These are phyloP conservation scores for Lipomyces spencermartinsiae DNA, from an alignment of 805 yeast genomes.

Conservation along the genomic window DNA sequence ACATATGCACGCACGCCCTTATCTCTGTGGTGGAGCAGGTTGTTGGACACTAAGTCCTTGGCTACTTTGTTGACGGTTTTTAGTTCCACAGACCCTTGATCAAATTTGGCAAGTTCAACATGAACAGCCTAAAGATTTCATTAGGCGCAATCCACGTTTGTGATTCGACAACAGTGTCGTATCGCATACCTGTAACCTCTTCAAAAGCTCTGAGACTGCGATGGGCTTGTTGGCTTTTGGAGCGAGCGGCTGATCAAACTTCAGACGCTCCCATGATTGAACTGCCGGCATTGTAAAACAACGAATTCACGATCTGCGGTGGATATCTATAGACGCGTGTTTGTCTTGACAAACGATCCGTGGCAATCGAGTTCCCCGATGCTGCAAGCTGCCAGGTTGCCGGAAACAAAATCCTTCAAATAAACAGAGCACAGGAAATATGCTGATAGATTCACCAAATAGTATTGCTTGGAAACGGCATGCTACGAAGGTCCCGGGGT, in stretches of 20 bases:
- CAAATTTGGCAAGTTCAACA: constrained; percentile 66
- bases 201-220: constrained; percentile 64
- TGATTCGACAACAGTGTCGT: no score
- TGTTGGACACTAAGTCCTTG: constrained; percentile 61
- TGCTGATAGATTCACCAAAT: background rate
- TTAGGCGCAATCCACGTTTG: constrained; percentile 15
- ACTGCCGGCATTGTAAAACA: constrained; percentile 9
- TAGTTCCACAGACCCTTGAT: constrained; percentile 64
- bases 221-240: constrained; percentile 65
- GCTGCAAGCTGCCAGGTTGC: no score
- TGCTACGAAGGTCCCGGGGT: background rate
- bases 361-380: background rate
- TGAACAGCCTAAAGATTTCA: constrained; percentile 52
- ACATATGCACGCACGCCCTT: constrained; percentile 70
- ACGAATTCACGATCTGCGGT: background rate
- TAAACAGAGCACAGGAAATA: background rate
- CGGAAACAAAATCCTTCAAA: background rate
- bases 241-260: constrained; percentile 56
- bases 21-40: constrained; percentile 66
- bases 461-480: background rate
- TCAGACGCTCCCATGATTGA: constrained; percentile 35
- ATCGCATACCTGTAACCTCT: constrained; percentile 55
- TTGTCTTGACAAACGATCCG: background rate
- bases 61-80: constrained; percentile 55
- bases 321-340: background rate